These are phyloP conservation scores for Elsinoe batatas DNA, from an alignment of 2,329 filamentous ascomycete species.

Conservation along the genomic window DNA sequence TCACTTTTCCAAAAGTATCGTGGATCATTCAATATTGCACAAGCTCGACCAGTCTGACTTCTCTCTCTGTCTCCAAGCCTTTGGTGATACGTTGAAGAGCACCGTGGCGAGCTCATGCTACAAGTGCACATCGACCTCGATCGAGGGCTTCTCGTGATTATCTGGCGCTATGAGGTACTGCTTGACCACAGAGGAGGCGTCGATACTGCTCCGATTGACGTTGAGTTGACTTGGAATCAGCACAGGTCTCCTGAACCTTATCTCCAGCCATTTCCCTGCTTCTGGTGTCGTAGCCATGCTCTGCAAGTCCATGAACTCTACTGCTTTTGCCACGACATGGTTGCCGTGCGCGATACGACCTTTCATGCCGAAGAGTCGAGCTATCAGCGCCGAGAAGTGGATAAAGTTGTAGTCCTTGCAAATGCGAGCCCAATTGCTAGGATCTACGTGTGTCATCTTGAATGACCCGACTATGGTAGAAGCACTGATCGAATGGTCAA, in stretches of 20 bases:
- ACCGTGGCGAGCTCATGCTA: neutral
- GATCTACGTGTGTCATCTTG: conserved; percentile 11
- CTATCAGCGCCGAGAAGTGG: conserved; percentile 15
- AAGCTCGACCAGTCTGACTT: too few species aligned
- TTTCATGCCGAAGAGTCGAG: conserved; percentile 17
- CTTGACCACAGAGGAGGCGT: neutral
- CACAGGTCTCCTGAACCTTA: neutral
- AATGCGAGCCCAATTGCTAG: conserved; percentile 15
- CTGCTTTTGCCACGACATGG: conserved; percentile 16
- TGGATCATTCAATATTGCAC: too few species aligned
- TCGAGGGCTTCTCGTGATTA: neutral
- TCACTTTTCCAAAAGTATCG: too few species aligned
- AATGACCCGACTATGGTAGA: neutral
- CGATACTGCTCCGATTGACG: neutral
- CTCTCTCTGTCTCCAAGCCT: too few species aligned
- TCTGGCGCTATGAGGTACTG: neutral
- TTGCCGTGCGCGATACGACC: conserved; percentile 18
- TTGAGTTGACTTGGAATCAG: neutral
- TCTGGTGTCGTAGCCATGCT: neutral
- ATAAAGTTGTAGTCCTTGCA: conserved; percentile 20
- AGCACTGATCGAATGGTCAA: neutral
- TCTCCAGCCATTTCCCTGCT: neutral
- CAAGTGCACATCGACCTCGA: neutral
- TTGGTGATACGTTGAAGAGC: too few species aligned
- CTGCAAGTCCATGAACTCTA: neutral